Conservation (phyloP, 352 stramenopile species). For the Proteromonas lacertae region DNA sequence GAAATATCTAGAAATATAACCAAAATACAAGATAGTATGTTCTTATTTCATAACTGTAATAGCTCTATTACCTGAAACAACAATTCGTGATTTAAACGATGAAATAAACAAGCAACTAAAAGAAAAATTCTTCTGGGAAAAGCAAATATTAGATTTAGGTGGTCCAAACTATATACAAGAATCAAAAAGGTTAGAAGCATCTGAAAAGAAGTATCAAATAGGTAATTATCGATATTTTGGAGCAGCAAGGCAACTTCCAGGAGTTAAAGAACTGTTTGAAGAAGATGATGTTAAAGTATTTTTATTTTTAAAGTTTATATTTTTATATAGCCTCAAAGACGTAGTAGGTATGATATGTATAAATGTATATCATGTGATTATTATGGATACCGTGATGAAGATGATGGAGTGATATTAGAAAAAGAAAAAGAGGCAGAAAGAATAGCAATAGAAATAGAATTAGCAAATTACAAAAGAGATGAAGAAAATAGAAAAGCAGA, state of each 20-base stretch:
- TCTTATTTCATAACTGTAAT: slow-evolving; percentile 1
- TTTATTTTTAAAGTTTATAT: slow-evolving; percentile 9
- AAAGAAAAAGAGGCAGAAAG: slow-evolving; percentile 20
- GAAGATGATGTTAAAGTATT: slow-evolving; percentile 10
- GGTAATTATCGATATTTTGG: slow-evolving; percentile 83
- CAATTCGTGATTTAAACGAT: slow-evolving; percentile 85
- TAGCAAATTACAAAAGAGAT: too few species aligned
- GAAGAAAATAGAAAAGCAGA: too few species aligned
- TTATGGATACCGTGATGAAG: slow-evolving; percentile 28
- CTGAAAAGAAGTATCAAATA: slow-evolving; percentile 25
- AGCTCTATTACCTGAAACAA: slow-evolving; percentile 61
- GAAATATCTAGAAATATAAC: slow-evolving; percentile 70
- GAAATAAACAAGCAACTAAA: slow-evolving; percentile 85
- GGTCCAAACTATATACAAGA: slow-evolving; percentile 43
- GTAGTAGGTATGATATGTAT: slow-evolving; percentile 34
- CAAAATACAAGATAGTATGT: slow-evolving; percentile 70
- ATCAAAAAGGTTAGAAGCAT: slow-evolving; percentile 29
- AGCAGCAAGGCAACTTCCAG: slow-evolving; percentile 64
- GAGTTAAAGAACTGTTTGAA: slow-evolving; percentile 67
- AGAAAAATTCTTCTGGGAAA: slow-evolving; percentile 52
- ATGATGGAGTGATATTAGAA: slow-evolving; percentile 26
- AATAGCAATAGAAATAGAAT: too few species aligned
- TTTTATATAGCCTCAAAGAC: slow-evolving; percentile 13
- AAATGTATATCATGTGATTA: slow-evolving; percentile 43
- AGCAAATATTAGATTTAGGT: slow-evolving; percentile 30